These are phyloP conservation scores for Ascochyta rabiei DNA, from an alignment of 2,329 filamentous ascomycete species.

Conservation along the genomic window DNA sequence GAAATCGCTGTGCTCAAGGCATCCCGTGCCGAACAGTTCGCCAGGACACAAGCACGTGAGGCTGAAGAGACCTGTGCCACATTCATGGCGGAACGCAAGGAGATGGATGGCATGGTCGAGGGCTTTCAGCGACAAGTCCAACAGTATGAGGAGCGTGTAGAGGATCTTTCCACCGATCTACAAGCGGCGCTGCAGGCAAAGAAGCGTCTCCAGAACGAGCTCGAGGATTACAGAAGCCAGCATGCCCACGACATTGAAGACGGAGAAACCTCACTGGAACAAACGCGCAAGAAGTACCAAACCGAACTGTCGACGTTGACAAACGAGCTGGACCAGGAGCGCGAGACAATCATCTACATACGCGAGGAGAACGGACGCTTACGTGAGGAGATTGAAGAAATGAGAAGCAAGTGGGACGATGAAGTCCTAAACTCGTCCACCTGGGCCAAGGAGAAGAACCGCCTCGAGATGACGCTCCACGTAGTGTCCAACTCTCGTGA, in stretches of 20 bases:
- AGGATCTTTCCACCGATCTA: slow-evolving; percentile 89
- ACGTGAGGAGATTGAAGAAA: slow-evolving; percentile 93
- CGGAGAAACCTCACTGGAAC: slow-evolving; percentile 93
- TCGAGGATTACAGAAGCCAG: slow-evolving; percentile 95
- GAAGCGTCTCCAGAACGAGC: slow-evolving; percentile 93
- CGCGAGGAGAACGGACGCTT: slow-evolving; percentile 84
- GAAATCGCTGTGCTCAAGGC: slow-evolving; percentile 96
- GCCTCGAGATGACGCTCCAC: slow-evolving; percentile 85
- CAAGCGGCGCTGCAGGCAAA: slow-evolving; percentile 85
- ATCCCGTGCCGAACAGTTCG: slow-evolving; percentile 89
- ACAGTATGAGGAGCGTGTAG: slow-evolving; percentile 85
- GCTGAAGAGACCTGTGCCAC: slow-evolving; percentile 89
- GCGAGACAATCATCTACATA: slow-evolving; percentile 85
- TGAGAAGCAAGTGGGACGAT: slow-evolving; percentile 96
- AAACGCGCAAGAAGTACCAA: slow-evolving; percentile 97
- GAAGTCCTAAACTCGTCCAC: slow-evolving; percentile 97
- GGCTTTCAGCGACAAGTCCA: slow-evolving; percentile 90
- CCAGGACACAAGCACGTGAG: slow-evolving; percentile 85
- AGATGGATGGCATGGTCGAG: slow-evolving; percentile 85
- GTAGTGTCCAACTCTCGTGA: slow-evolving; percentile 91
- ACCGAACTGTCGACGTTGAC: slow-evolving; percentile 86
- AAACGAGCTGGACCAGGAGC: slow-evolving; percentile 90
- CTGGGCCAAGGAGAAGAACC: slow-evolving; percentile 97
- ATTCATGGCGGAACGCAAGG: slow-evolving; percentile 89
- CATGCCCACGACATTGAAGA: slow-evolving; percentile 96